Percentiles rank a stretch among this genome's conserved stretches.
phyloP scores from a whole-genome alignment of 2,329 filamentous ascomycete genomes.

The Penicillium sp. region DNA sequence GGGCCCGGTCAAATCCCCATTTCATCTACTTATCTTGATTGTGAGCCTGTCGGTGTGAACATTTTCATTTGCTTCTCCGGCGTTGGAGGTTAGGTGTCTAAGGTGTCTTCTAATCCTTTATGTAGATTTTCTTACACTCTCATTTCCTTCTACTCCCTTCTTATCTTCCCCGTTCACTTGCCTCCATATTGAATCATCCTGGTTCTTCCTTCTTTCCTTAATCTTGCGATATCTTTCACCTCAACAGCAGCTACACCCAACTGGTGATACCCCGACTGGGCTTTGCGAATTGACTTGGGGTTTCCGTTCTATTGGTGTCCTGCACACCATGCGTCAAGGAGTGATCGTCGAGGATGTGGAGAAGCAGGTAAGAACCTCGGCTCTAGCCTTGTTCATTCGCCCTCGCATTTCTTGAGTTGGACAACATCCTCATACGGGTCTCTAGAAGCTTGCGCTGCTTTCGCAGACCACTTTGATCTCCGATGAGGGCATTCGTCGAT shows the following conservation, averaged over 20 bases:
- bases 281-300: not conserved
- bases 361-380: conserved; percentile 27
- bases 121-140: too few species aligned
- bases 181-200: not conserved
- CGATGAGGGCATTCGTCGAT: not conserved
- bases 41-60: not conserved
- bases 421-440: not conserved
- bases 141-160: too few species aligned
- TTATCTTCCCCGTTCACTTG: too few species aligned
- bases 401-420: not conserved
- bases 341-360: conserved; percentile 25
- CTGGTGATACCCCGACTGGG: not conserved
- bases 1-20: not conserved
- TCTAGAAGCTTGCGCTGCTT: conserved; percentile 15
- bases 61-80: not conserved
- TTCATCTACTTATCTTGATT: not conserved
- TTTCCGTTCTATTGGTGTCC: not conserved
- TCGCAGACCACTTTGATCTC: not conserved
- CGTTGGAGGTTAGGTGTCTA: too few species aligned
- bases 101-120: too few species aligned
- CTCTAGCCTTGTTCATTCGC: not conserved
- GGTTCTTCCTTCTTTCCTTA: not conserved
- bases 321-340: not conserved
- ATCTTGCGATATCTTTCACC: not conserved
- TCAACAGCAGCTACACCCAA: too few species aligned